Evolutionary conservation across 768 basidiomycete genomes (phyloP).

Genomic region (Termitomyces sp.): DNA sequence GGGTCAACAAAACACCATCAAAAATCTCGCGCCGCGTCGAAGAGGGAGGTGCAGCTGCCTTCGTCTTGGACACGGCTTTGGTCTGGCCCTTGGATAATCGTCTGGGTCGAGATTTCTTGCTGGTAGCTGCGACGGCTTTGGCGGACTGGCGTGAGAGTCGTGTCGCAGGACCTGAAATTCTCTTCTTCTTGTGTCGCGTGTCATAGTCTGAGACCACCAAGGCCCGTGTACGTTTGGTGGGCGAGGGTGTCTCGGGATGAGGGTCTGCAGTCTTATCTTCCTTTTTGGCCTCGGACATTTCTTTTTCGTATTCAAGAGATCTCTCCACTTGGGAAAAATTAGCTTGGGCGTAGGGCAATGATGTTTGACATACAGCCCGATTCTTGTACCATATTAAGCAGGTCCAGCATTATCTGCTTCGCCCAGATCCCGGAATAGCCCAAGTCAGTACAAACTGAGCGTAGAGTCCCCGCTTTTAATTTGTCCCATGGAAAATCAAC

Average conservation of each 20-base stretch:
- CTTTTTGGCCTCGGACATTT: not conserved
- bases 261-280: constrained; percentile 1
- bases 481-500: constrained; percentile 14
- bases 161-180: constrained; percentile 11
- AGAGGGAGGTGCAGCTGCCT: not conserved
- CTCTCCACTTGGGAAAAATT: constrained; percentile 8
- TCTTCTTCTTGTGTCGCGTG: constrained; percentile 13
- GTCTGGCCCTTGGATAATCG: constrained; percentile 1
- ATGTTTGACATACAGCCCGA: constrained; percentile 11
- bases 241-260: not conserved
- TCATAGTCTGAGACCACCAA: constrained; percentile 15
- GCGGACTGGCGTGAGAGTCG: constrained; percentile 3
- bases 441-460: constrained; percentile 14
- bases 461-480: constrained; percentile 17
- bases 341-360: not conserved
- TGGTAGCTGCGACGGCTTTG: not conserved
- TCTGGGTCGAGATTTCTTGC: not conserved
- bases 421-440: not conserved
- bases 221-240: constrained; percentile 4
- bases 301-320: constrained; percentile 2
- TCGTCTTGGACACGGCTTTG: not conserved
- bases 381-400: constrained; percentile 6
- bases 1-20: constrained; percentile 12
- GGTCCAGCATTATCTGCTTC: constrained; percentile 11
- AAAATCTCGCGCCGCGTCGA: constrained; percentile 11